Evolutionary conservation across 208 protist genomes (phyloP), one percentile per base, ranked within the genome.

Genomic region (Acanthamoeba rhysodes): DNA sequence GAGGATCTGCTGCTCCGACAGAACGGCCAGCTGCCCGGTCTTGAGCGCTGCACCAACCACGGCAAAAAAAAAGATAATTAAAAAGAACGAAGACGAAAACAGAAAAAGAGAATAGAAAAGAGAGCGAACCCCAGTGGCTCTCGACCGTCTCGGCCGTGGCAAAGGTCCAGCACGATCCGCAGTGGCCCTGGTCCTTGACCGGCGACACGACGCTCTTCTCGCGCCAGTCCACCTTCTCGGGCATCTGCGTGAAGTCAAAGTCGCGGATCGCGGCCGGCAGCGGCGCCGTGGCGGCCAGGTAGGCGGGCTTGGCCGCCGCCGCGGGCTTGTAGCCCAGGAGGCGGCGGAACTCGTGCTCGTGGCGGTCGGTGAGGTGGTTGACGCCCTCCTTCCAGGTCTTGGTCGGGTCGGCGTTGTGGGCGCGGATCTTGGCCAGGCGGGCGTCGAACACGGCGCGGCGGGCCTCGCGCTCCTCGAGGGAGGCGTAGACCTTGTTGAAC

Each of bases 171-270:
- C 95, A 96, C 45, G 74, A 68, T 0, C 68, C 85, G 32, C 95
- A 96, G n/a, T 76, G 53, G 41, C 93, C 95, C 87, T 97, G 96
- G 82, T 97, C 80, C 90, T 97, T 97, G 64, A 97, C 95, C 32
- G 68, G 62, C 9, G 95, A 94, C 16, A 97, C 94, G n/a, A 96
- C 85, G 76, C 76, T 74, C 68, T 95, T 66, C 41, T 62, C 64
- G 59, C 95, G 93, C 96, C 96, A 97, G 94, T 97, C 95, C 48
- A 97, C 90, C 14, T 59, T 27, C 57, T 64, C 68, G 48, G 96
- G 96, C 41, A 95, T 48, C 29, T 53, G 48, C 16, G 24, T 14
- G 24, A 24, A 29, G 76, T 66, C 88, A 4, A 41, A 32, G 64
- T 66, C 10, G 45, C 29, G 34, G 87, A 59, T 53, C 24, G 50